Base-by-base conservation (phyloP, 768 basidiomycete species). In the Cantharellus anzutake region DNA sequence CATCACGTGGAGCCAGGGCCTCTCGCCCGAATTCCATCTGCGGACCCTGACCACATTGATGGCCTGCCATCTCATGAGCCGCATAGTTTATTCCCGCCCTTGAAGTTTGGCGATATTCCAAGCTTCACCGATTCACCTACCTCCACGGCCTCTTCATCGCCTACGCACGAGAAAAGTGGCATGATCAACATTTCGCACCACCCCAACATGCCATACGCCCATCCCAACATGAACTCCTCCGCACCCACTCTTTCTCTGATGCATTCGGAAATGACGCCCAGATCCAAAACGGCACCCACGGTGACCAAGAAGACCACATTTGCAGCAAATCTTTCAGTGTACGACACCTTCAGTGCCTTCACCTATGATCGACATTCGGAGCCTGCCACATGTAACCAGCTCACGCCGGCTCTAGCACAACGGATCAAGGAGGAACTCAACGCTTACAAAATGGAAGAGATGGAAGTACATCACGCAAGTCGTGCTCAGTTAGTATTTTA, bases 391-490 rank as follows among this genome's bases (percentile, higher is more conserved):
- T 97, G 92, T 83, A 97, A 93, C 72, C 79, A 88, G 44, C 73
- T 99, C 66, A 99, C 96, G 58, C 96, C 94, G 51, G 82, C 85
- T 60, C 74, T 98, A 66, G 94, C 94, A 44, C 90, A 97, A 75
- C 78, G 84, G 66, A 98, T 99, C 71, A 99, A 99, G 77, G 91
- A 94, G 73, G 90, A 94, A 73, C 75, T 99, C 58, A 99, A 99
- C 72, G 90, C 89, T 60, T 98, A 88, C 73, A 98, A 98, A 77
- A 89, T 97, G 86, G 92, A 94, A 72, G 92, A 97, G 74, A 98
- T 99, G 94, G 90, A 93, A 70, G 92, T 99, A 63, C 94, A 98
- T 71, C 86, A 87, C 65, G 75, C 85, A 56, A 93, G 89, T 71
- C 82, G 89, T 70, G 81, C 87, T 66, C 84, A 96, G 88, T 91